Conservation (phyloP, 352 stramenopile genomes). For the Globisporangium megalacanthum region DNA sequence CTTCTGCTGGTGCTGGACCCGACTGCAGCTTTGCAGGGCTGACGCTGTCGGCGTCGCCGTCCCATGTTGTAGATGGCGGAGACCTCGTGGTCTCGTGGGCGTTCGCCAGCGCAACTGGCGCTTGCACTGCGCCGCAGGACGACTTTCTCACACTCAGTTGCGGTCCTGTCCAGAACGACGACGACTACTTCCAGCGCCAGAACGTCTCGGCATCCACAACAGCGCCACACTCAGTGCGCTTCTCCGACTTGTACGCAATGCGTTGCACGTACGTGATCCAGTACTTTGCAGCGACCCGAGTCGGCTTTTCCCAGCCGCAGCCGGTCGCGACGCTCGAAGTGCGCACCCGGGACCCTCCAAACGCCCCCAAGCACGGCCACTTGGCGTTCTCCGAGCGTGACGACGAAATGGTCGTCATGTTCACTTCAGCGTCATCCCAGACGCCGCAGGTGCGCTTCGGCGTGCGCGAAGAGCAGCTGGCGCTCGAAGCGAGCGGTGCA, state of each 20-base stretch:
- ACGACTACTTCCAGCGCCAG: slow-evolving; percentile 39
- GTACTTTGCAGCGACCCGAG: slow-evolving; percentile 44
- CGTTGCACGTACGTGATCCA: slow-evolving; percentile 57
- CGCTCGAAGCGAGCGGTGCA: slow-evolving; percentile 20
- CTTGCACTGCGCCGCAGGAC: slow-evolving; percentile 12
- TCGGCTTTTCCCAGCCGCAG: neutral
- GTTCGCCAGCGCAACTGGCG: neutral
- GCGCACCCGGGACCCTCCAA: slow-evolving; percentile 42
- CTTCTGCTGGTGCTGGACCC: neutral
- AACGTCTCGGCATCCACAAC: slow-evolving; percentile 28
- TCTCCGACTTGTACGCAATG: slow-evolving; percentile 65
- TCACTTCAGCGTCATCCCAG: slow-evolving; percentile 54
- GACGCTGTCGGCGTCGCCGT: slow-evolving; percentile 21
- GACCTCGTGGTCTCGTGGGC: slow-evolving; percentile 53
- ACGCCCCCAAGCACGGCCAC: slow-evolving; percentile 68
- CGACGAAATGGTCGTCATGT: slow-evolving; percentile 63
- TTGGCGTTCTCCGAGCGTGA: slow-evolving; percentile 34
- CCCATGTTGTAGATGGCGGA: slow-evolving; percentile 32
- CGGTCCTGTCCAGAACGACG: slow-evolving; percentile 33
- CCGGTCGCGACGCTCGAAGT: slow-evolving; percentile 29
- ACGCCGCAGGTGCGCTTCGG: slow-evolving; percentile 44
- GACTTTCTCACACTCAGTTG: slow-evolving; percentile 72
- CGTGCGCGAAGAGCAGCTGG: slow-evolving; percentile 18
- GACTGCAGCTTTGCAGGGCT: neutral
- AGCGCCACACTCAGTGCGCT: slow-evolving; percentile 38